phyloP scores from a whole-genome alignment of 1,284 basidiomycete species.

The Ceratorhiza oryzae-sativae region DNA sequence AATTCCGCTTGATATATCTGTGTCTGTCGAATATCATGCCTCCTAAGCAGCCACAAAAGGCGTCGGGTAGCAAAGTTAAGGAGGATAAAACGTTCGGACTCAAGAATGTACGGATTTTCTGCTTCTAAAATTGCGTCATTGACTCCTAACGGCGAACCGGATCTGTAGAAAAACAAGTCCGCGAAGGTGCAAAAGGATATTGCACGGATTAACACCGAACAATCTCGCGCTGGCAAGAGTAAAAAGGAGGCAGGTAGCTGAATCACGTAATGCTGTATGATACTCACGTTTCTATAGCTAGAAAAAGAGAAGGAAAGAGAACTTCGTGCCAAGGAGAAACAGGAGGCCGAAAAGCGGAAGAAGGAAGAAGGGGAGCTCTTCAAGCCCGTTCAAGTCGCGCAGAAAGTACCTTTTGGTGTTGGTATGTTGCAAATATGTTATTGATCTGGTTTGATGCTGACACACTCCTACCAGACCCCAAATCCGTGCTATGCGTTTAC shows the following conservation, averaged over 20 bases:
- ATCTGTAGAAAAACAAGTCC: conserved; percentile 87
- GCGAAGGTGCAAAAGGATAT: conserved; percentile 90
- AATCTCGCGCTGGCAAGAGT: conserved; percentile 72
- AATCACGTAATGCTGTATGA: neutral
- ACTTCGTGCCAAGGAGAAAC: conserved; percentile 75
- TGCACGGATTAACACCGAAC: conserved; percentile 77
- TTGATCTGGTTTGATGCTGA: no score
- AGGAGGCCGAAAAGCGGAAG: conserved; percentile 81
- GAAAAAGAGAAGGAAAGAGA: conserved; percentile 88
- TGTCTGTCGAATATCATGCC: conserved; percentile 59
- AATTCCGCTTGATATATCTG: neutral
- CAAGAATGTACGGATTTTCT: conserved; percentile 76
- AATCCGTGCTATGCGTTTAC: conserved; percentile 87
- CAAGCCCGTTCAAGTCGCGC: conserved; percentile 72
- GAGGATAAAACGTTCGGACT: conserved; percentile 91
- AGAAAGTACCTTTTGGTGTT: conserved; percentile 94
- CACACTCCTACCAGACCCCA: conserved; percentile 81
- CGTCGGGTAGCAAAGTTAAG: conserved; percentile 68
- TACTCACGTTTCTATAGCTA: conserved; percentile 49
- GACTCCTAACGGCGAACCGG: conserved; percentile 38
- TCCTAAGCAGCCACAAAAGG: conserved; percentile 68
- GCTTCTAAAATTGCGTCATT: conserved; percentile 2
- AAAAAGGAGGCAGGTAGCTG: conserved; percentile 59
- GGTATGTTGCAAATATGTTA: conserved; percentile 48
- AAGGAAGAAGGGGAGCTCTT: conserved; percentile 87